A percentile compares a stretch with the other conserved stretches of the same genome.
Conservation (phyloP, 257 asterid genomes). For the Solanum bukasovii region DNA sequence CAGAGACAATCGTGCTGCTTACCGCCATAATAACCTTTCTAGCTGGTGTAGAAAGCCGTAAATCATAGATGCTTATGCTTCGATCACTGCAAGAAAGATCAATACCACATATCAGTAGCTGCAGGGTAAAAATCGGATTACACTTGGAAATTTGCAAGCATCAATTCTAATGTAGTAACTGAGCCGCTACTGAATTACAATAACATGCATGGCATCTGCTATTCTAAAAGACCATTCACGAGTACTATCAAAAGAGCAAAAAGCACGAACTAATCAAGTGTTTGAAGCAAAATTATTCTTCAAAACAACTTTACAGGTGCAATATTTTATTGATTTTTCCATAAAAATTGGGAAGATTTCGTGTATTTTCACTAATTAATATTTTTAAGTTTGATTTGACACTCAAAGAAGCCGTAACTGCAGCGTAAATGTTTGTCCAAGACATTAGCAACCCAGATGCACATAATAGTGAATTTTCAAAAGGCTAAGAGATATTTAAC, state of each 20-base stretch:
- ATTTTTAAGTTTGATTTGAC: neutral
- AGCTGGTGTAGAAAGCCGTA: constrained; percentile 67
- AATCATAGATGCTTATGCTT: constrained; percentile 79
- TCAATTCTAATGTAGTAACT: neutral
- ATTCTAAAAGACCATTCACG: neutral
- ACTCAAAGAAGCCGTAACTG: neutral
- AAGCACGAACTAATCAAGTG: neutral
- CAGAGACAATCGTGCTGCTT: neutral
- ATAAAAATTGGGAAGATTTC: neutral
- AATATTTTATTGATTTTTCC: neutral
- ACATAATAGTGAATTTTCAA: neutral
- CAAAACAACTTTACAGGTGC: neutral
- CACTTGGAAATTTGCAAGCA: neutral
- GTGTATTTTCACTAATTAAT: neutral
- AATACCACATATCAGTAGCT: neutral
- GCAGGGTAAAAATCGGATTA: neutral
- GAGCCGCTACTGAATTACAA: neutral
- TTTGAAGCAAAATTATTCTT: neutral
- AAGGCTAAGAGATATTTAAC: neutral
- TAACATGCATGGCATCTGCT: neutral
- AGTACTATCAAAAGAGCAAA: neutral
- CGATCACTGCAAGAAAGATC: constrained; percentile 60
- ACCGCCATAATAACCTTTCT: constrained; percentile 84
- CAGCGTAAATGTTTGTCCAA: neutral
- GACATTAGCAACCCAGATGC: neutral